Evolutionary conservation across 805 yeast genomes (phyloP).

Genomic region (Lipomyces starkeyi): DNA sequence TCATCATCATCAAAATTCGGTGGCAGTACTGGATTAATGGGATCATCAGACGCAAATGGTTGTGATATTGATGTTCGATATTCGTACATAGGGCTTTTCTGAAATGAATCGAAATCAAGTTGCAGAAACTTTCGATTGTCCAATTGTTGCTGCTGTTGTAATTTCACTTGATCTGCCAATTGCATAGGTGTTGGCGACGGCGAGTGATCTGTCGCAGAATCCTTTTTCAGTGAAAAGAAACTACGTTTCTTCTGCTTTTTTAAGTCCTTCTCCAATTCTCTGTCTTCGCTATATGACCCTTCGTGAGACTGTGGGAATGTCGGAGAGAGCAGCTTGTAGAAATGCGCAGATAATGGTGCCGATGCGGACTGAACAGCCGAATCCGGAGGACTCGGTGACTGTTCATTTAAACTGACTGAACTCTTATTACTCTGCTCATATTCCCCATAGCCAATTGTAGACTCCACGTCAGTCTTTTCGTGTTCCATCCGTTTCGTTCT

Average conservation of each 20-base stretch:
- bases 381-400: slow-evolving; percentile 10
- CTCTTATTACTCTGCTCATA: slow-evolving; percentile 4
- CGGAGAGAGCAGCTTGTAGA: slow-evolving; percentile 11
- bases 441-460: neutral
- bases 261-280: slow-evolving; percentile 46
- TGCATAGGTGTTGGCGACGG: neutral
- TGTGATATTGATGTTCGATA: slow-evolving; percentile 29
- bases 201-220: neutral
- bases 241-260: slow-evolving; percentile 62
- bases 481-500: neutral
- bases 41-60: slow-evolving; percentile 11
- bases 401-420: neutral
- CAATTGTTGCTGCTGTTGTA: slow-evolving; percentile 27
- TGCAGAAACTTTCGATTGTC: slow-evolving; percentile 28
- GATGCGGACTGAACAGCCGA: slow-evolving; percentile 8
- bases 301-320: slow-evolving; percentile 29
- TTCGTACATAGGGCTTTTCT: slow-evolving; percentile 33
- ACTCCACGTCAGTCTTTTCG: neutral
- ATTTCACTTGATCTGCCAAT: slow-evolving; percentile 19
- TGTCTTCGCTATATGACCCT: neutral
- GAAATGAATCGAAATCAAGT: slow-evolving; percentile 23
- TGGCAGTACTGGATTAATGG: slow-evolving; percentile 1
- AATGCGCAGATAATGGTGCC: slow-evolving; percentile 19
- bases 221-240: slow-evolving; percentile 58
- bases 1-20: slow-evolving; percentile 22